Evolutionary conservation across 257 asterid species (phyloP), one percentile per base, ranked within the genome.

Genomic region (Scutellaria barbata): DNA sequence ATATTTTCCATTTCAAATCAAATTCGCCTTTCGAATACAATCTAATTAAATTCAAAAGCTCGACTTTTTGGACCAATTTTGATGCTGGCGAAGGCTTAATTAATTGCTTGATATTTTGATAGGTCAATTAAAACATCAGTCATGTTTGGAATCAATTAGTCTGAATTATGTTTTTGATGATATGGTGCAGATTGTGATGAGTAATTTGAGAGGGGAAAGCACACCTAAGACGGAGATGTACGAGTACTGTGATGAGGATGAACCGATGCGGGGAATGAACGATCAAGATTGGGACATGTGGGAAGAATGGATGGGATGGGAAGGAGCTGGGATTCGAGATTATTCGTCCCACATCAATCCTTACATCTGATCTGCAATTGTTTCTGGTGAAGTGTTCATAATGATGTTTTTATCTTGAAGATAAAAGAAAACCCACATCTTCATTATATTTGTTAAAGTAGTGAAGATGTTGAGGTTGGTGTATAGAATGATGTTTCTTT

Each of bases 291-390:
- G 85, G 83, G 98, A 95, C 3, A 6, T 88, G 55, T 92, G 96
- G 98, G 99, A 92, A 68, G 98, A 94, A 58, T 94, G 97, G 98
- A 94, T 88, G 96, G 99, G 98, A 37, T 94, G 93, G 93, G 98
- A 92, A 88, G 99, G 98, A 43, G 98, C 94, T 5, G 96, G 99
- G 13, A 91, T 89, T 62, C 79, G 95, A 3, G 96, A 91, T 53
- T 94, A 91, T 67, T 67, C 98, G 0, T 88, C 96, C 5, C 99
- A 89, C 50, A 71, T 94, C 60, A 94, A 91, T 41, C 96, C 98
- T 71, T 88, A 88, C 83, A 89, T 89, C 5, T 92, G 76, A 85
- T 72, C 61, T 25, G 42, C 40, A 22, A 35, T 30, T 8, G 25
- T 4, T 7, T 40, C 4, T 9, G 4, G 10, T 22, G 11, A 8